Base-by-base conservation (phyloP, 164 flowering plant species). In the Magnolia officinalis region DNA sequence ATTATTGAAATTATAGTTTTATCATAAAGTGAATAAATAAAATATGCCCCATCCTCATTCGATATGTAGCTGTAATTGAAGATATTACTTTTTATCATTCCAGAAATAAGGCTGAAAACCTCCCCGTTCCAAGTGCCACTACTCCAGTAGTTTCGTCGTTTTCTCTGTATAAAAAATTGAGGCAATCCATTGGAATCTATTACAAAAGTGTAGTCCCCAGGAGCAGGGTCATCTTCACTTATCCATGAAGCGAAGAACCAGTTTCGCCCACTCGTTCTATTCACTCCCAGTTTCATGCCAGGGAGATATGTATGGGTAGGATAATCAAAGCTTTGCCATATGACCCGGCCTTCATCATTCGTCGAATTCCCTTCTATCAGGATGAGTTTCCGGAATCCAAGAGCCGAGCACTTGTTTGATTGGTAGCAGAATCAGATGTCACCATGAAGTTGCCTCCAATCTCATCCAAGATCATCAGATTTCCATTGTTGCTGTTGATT, bases 161-260 rank as follows among this genome's bases (percentile, higher is more conserved):
- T 50, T 2, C 55, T 64, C 29, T 20, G 31, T 0, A 85, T 9
- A 31, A 79, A 16, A 3, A 72, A 9, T 58, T 86, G 73, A 16
- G 88, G 85, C 11, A 63, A 67, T 11, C 84, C 86, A 13, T 63
- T 24, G 5, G 18, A 75, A 11, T 85, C 86, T 16, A 89, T 45
- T 24, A 31, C 70, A 67, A 26, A 4, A 24, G 70, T 23, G 45
- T 23, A 67, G 18, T 10, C 13, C 10, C 70, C 70, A 11, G 37
- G 31, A 4, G 83, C 29, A 0, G 90, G 88, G 58, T 87, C 83
- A 26, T 58, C 63, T 0, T n/a, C 51, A n/a, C 71, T 78, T 70
- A 74, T 83, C 90, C 90, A 87, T 0, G 88, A 82, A 3, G 29
- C 2, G 2, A 26, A 26, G 29, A 26, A 26, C 29, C 29, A 26